A percentile compares a stretch with the other conserved stretches of the same genome.
These are phyloP conservation scores for Solanum lignicaule DNA, from an alignment of 257 asterid species.

Conservation along the genomic window DNA sequence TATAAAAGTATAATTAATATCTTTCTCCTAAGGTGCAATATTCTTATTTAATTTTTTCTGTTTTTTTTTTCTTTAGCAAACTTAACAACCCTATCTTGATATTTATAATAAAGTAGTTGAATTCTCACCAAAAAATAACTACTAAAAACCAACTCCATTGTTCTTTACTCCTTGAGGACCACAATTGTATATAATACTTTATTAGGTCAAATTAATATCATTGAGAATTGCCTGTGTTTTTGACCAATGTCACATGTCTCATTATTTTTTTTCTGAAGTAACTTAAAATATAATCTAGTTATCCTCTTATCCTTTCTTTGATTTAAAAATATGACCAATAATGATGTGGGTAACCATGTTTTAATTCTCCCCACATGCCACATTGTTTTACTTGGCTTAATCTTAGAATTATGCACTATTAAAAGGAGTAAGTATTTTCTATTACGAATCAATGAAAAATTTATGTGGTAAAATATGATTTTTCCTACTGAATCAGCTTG, in stretches of 20 bases:
- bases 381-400: not conserved
- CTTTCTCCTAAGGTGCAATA: not conserved
- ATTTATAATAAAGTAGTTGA: not conserved
- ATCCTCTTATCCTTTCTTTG: not conserved
- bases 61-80: not conserved
- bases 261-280: not conserved
- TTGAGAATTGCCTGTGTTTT: not conserved
- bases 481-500: too few species aligned
- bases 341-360: not conserved
- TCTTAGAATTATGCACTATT: not conserved
- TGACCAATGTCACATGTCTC: not conserved
- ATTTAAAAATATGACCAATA: not conserved
- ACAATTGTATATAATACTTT: not conserved
- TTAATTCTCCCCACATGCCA: too few species aligned
- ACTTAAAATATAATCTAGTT: not conserved
- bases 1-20: not conserved
- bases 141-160: not conserved
- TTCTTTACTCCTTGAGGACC: not conserved
- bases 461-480: too few species aligned
- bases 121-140: not conserved
- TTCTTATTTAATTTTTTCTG: not conserved
- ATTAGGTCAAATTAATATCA: slow-evolving; percentile 4
- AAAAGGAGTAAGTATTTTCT: too few species aligned
- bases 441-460: too few species aligned
- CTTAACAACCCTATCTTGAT: not conserved